Conservation (phyloP, 768 basidiomycete genomes). For the Thelephora aurantiotincta region DNA sequence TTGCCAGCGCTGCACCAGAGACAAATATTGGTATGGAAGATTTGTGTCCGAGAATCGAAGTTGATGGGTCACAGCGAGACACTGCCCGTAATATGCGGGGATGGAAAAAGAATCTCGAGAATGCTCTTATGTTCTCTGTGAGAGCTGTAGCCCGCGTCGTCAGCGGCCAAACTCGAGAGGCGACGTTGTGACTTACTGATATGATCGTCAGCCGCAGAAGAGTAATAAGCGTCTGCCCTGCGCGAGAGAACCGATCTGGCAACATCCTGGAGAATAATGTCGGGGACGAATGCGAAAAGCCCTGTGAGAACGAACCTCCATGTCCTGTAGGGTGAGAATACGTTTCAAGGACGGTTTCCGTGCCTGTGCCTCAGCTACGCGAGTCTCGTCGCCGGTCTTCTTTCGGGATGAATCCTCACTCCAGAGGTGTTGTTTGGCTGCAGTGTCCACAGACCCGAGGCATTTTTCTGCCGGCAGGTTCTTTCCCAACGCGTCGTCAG, state of each 20-base stretch:
- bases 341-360: slow-evolving; percentile 51
- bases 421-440: slow-evolving; percentile 30
- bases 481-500: slow-evolving; percentile 65
- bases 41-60: slow-evolving; percentile 56
- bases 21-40: slow-evolving; percentile 74
- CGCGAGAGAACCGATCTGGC: slow-evolving; percentile 60
- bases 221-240: slow-evolving; percentile 74
- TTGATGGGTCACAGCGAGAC: slow-evolving; percentile 51
- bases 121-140: slow-evolving; percentile 65
- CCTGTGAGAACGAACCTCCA: slow-evolving; percentile 44
- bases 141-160: slow-evolving; percentile 26
- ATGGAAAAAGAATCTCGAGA: slow-evolving; percentile 74
- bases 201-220: slow-evolving; percentile 78
- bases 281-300: not conserved
- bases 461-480: slow-evolving; percentile 58
- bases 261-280: slow-evolving; percentile 30
- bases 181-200: slow-evolving; percentile 37
- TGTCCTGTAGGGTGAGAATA: slow-evolving; percentile 66
- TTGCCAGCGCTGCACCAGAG: slow-evolving; percentile 72
- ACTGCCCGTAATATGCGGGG: slow-evolving; percentile 68
- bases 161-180: not conserved
- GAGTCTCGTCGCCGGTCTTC: slow-evolving; percentile 56
- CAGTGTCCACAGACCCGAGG: slow-evolving; percentile 46
- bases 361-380: slow-evolving; percentile 46
- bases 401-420: slow-evolving; percentile 34